Base-by-base conservation (phyloP, 2,329 filamentous ascomycete genomes). In the Eutypella sp. region DNA sequence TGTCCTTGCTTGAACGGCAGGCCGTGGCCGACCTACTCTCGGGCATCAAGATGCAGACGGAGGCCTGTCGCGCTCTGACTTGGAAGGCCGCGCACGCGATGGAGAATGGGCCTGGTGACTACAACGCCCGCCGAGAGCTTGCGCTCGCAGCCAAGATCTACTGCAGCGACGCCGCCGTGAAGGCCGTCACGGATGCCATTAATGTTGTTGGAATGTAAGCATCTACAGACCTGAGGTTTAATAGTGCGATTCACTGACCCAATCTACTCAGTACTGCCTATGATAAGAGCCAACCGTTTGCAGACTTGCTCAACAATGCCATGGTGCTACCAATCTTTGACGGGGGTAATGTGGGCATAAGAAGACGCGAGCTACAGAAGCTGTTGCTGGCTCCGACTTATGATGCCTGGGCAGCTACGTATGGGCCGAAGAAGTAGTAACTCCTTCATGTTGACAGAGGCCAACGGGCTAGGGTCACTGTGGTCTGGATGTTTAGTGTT, bases 291-390 rank as follows among this genome's bases (percentile, higher is more conserved):
- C 62, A 67, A 47, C 68, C 67, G 2, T 77, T 76, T 50, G 56
- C 65, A 2, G 62, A 66, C 20, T 52, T 76, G 11, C 54, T 76
- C 22, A 70, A 71, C 29, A 68, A 68, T 48, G 74, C 71, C 1
- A 64, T 72, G 49, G 69, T 66, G 4, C 47, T 77, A 42, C 72
- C 73, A 3, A 68, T 72, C 20, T 78, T 79, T 45, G 75, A 79
- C 47, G 74, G 75, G 1, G 75, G 76, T 0, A 79, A 79, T 56
- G 66, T 79, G 10, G 75, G 76, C 0, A 69, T 79, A 6, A 61
- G 75, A 34, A 66, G 74, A 42, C 62, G 74, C 23, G 69, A 75
- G 46, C 52, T 78, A 45, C 69, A 77, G 53, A 61, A 64, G 45
- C 59, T 75, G 18, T 69, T 77, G 53, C 58, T 68, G 47, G 53